These are phyloP conservation scores for Fusarium paranaense DNA, from an alignment of 2,329 filamentous ascomycete species.

Conservation along the genomic window DNA sequence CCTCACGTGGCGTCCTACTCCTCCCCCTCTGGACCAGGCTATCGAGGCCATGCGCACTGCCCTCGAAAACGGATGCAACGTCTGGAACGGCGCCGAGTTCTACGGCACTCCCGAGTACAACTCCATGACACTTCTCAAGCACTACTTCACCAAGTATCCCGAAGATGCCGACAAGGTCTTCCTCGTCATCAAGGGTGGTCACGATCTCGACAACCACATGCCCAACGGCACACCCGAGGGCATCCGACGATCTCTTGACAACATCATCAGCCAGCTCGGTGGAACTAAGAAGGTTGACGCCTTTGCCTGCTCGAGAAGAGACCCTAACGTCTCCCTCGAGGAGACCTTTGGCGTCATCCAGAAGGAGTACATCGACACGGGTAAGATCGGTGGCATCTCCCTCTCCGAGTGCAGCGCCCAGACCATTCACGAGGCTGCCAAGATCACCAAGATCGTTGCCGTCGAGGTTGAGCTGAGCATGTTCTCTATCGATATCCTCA, in stretches of 20 bases:
- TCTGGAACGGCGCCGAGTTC: constrained; percentile 74
- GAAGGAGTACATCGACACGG: constrained; percentile 62
- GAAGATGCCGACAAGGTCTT: constrained; percentile 72
- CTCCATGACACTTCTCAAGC: constrained; percentile 67
- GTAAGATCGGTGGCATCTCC: constrained; percentile 63
- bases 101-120: constrained; percentile 72
- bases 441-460: constrained; percentile 57
- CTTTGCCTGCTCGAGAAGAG: constrained; percentile 69
- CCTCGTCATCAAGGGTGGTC: constrained; percentile 71
- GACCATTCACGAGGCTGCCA: constrained; percentile 62
- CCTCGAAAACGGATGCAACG: constrained; percentile 56
- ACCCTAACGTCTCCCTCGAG: constrained; percentile 60
- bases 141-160: constrained; percentile 73
- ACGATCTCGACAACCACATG: constrained; percentile 48
- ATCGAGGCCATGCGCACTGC: constrained; percentile 68
- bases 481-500: constrained; percentile 60
- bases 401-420: constrained; percentile 63
- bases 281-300: constrained; percentile 71
- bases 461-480: constrained; percentile 68
- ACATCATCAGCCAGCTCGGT: constrained; percentile 62
- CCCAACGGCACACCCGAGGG: constrained; percentile 66
- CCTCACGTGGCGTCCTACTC: constrained; percentile 56
- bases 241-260: constrained; percentile 69
- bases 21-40: constrained; percentile 58
- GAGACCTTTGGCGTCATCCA: constrained; percentile 56